phyloP scores from a whole-genome alignment of 208 protist species.

The Leptomonas pyrrhocoris region DNA sequence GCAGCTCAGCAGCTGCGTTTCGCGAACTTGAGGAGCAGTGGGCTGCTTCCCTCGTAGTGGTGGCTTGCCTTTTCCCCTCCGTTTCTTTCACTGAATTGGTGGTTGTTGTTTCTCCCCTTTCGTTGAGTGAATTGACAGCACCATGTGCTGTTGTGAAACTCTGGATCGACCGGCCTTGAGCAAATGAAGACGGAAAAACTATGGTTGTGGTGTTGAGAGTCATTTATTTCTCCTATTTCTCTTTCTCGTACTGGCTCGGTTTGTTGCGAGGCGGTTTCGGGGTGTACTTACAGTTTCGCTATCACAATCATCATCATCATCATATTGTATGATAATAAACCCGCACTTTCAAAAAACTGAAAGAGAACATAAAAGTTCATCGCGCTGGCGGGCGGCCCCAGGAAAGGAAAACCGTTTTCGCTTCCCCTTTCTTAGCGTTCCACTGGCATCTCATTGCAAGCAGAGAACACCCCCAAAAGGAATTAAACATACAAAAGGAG shows the following conservation, averaged over 20 bases:
- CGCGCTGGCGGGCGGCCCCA: no score
- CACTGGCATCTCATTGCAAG: no score
- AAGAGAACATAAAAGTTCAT: neutral
- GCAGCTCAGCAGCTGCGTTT: constrained; percentile 49
- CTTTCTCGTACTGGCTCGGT: neutral
- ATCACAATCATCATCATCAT: constrained; percentile 10
- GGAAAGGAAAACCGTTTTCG: no score
- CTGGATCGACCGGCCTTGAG: no score
- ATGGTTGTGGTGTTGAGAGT: no score
- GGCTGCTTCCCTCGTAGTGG: constrained; percentile 11
- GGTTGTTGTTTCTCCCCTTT: no score
- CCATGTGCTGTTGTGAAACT: no score
- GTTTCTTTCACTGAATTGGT: no score
- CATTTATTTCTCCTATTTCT: neutral
- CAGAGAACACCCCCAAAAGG: neutral
- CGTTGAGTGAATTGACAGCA: no score
- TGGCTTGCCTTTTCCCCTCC: neutral
- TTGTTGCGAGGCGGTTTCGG: neutral
- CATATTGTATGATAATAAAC: neutral
- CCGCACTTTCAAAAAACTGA: neutral
- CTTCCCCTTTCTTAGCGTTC: no score
- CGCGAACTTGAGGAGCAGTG: constrained; percentile 34
- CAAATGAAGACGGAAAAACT: no score
- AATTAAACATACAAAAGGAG: neutral
- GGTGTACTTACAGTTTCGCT: constrained; percentile 9